phyloP scores from a whole-genome alignment of 306 rosid genomes.

The Lathyrus aphaca region DNA sequence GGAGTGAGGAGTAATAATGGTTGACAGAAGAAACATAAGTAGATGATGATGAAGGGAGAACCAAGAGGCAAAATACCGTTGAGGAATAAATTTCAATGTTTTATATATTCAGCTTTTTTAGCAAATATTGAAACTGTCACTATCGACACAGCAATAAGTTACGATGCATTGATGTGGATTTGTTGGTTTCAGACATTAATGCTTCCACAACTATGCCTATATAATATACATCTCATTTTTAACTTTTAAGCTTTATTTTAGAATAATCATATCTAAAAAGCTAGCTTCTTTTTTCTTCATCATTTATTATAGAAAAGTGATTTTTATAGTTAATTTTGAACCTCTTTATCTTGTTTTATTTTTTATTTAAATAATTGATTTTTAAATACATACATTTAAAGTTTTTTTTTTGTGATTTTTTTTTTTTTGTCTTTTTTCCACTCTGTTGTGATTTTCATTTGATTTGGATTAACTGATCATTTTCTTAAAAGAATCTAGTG shows the following conservation, averaged over 20 bases:
- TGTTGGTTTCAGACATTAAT: conserved; percentile 59
- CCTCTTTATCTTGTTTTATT: no score
- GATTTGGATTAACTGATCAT: no score
- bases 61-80: conserved; percentile 24
- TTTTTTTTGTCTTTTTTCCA: no score
- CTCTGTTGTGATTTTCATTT: no score
- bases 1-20: conserved; percentile 3
- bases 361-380: no score
- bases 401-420: no score
- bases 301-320: no score
- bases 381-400: no score
- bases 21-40: conserved; percentile 39
- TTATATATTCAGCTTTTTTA: conserved; percentile 9
- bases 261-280: neutral
- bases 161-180: conserved; percentile 50
- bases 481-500: no score
- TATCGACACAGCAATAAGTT: conserved; percentile 59
- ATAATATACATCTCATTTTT: neutral
- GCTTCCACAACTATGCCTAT: conserved; percentile 26
- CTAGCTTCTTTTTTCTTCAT: no score
- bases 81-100: conserved; percentile 5
- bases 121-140: conserved; percentile 49
- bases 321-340: no score
- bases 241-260: neutral
- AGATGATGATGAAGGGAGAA: conserved; percentile 14